Base-by-base conservation (phyloP, 2,329 filamentous ascomycete genomes). In the Dothideomycetidae sp. region DNA sequence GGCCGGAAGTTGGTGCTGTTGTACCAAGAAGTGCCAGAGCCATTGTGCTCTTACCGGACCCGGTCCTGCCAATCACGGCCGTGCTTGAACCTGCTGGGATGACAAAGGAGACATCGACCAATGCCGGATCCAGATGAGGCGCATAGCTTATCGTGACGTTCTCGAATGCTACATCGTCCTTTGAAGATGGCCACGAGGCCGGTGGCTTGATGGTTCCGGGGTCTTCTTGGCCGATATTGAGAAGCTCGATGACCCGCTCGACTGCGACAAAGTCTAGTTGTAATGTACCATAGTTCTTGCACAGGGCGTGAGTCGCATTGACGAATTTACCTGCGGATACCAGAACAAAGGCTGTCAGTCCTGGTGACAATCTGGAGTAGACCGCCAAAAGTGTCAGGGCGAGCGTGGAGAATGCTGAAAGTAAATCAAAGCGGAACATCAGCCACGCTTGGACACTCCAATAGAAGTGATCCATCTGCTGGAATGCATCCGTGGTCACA, bases 401-500 rank as follows among this genome's bases (percentile, higher is more conserved):
- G 41, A 88, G 80, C 0, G 81, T 84, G 5, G 82, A 82, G 3
- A 71, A 53, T 0, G 79, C 80, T 0, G 83, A 83, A 4, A 86
- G 59, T 5, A 65, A 57, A 47, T 83, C 78, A 39, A 90, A 88
- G 10, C 85, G 75, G 50, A 80, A 84, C 53, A 77, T 76, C 2
- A 93, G 66, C 85, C 85, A 93, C 5, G 75, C 74, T 46, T 92
- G 83, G 30, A 92, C 67, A 41, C 77, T 81, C 63, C 85, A 93
- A 60, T 92, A 93, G 60, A 93, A 93, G 55, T 94, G 86, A 50
- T 94, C 86, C 70, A 93, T 90, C 53, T 84, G 84, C 55, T 93
- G 86, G 53, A 93, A 93, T 12, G 76, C 75, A 51, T 93, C 85
- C 0, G 85, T 84, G 0, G 85, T 84, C 2, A 69, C 63, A 21